Evolutionary conservation across 768 basidiomycete genomes (phyloP).

Genomic region (Panaeolus papilionaceus): DNA sequence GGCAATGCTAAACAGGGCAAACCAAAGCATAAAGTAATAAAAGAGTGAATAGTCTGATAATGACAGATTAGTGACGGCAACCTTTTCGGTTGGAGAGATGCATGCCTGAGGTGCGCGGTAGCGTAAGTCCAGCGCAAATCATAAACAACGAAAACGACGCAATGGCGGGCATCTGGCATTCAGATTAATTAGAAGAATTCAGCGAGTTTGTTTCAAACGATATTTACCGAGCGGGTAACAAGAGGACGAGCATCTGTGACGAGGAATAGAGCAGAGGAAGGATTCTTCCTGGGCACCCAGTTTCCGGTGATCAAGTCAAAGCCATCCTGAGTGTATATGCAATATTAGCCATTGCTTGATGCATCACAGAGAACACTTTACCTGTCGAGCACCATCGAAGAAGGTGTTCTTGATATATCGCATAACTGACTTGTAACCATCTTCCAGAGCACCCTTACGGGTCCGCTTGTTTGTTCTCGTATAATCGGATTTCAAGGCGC

Average conservation of each 20-base stretch:
- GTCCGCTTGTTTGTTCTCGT: conserved; percentile 93
- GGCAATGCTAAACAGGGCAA: conserved; percentile 64
- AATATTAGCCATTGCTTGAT: conserved; percentile 10
- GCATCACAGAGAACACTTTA: conserved; percentile 31
- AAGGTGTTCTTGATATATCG: conserved; percentile 97
- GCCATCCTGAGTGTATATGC: conserved; percentile 67
- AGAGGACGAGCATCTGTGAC: conserved; percentile 84
- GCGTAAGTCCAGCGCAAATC: conserved; percentile 84
- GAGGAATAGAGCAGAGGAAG: conserved; percentile 71
- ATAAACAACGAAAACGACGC: conserved; percentile 85
- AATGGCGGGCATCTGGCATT: conserved; percentile 78
- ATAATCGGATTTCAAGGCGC: conserved; percentile 95
- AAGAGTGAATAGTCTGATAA: conserved; percentile 80
- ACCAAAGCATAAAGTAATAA: conserved; percentile 88
- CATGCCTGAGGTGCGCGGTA: conserved; percentile 88
- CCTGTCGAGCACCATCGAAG: conserved; percentile 93
- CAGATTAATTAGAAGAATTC: conserved; percentile 13
- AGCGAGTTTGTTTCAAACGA: conserved; percentile 4
- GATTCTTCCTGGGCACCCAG: conserved; percentile 85
- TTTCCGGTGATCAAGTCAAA: conserved; percentile 93
- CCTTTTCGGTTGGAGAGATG: conserved; percentile 22
- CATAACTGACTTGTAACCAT: conserved; percentile 82
- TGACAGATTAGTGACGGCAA: conserved; percentile 16
- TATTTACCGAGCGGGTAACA: conserved; percentile 79
- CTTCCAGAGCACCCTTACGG: conserved; percentile 77